These are phyloP conservation scores for Bisporella sp. DNA, from an alignment of 2,329 filamentous ascomycete species.

Conservation along the genomic window DNA sequence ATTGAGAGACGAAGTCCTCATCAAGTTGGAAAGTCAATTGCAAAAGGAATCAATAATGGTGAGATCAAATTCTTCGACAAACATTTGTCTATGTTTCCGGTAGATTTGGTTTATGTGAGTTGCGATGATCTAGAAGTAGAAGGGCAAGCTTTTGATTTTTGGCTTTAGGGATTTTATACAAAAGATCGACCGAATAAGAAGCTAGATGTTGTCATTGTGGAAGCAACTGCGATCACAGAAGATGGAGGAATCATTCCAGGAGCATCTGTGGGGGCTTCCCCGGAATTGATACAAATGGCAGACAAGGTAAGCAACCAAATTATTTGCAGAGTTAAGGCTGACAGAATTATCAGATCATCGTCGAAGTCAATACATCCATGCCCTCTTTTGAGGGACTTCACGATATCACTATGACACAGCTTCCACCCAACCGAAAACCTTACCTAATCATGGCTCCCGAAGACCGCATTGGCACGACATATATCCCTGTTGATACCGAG, in stretches of 20 bases:
- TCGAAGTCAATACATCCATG: constrained; percentile 83
- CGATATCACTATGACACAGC: constrained; percentile 84
- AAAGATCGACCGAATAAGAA: constrained; percentile 64
- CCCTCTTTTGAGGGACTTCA: constrained; percentile 83
- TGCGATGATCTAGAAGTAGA: constrained; percentile 1
- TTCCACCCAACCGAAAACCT: constrained; percentile 74
- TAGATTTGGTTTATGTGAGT: constrained; percentile 71
- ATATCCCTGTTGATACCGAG: constrained; percentile 78
- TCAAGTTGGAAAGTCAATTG: constrained; percentile 84
- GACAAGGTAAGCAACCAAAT: constrained; percentile 53
- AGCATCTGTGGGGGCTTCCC: constrained; percentile 76
- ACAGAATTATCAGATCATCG: constrained; percentile 53
- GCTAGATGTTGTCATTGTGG: constrained; percentile 78
- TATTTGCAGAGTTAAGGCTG: constrained; percentile 1
- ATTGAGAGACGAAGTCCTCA: constrained; percentile 79
- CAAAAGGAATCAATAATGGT: constrained; percentile 84
- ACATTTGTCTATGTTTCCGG: constrained; percentile 87
- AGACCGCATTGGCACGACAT: constrained; percentile 76
- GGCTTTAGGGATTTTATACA: constrained; percentile 66
- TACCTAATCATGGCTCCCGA: constrained; percentile 81
- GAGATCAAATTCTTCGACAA: constrained; percentile 92
- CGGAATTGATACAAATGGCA: constrained; percentile 83
- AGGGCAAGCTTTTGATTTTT: constrained; percentile 5
- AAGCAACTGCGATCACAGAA: constrained; percentile 80
- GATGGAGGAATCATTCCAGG: constrained; percentile 86